These are phyloP conservation scores for Umbelopsis sp. DNA, from an alignment of 192 early-diverging fungal genomes.

Conservation along the genomic window DNA sequence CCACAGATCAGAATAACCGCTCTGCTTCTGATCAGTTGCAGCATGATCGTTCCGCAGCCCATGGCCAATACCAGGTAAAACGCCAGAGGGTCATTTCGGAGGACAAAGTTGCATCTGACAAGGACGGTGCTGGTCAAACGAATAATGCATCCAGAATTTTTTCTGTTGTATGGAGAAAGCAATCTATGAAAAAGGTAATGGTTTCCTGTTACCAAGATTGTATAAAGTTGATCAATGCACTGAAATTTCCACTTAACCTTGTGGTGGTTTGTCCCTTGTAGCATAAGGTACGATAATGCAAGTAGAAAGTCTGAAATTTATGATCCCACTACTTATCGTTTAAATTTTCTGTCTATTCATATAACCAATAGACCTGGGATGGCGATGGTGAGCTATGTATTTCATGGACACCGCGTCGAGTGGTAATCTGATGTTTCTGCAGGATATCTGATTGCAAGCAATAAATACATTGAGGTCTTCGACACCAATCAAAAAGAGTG, in stretches of 20 bases:
- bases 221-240: neutral
- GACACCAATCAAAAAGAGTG: slow-evolving; percentile 40
- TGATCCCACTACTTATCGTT: neutral
- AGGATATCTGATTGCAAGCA: slow-evolving; percentile 32
- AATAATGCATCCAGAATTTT: neutral
- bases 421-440: neutral
- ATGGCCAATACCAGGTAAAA: neutral
- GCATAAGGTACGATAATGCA: neutral
- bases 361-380: slow-evolving; percentile 44
- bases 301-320: neutral
- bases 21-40: neutral
- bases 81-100: neutral
- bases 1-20: neutral
- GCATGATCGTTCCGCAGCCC: neutral
- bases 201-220: neutral
- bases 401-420: neutral
- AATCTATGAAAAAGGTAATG: slow-evolving; percentile 13
- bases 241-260: neutral
- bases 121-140: too few relatives aligned
- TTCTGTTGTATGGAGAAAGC: neutral
- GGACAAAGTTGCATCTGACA: neutral
- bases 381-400: slow-evolving; percentile 33
- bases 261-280: neutral
- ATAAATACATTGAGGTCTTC: slow-evolving; percentile 13
- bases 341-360: neutral